Base-by-base conservation (phyloP, 345 rosid genomes). In the Eucalyptus dawsonii region DNA sequence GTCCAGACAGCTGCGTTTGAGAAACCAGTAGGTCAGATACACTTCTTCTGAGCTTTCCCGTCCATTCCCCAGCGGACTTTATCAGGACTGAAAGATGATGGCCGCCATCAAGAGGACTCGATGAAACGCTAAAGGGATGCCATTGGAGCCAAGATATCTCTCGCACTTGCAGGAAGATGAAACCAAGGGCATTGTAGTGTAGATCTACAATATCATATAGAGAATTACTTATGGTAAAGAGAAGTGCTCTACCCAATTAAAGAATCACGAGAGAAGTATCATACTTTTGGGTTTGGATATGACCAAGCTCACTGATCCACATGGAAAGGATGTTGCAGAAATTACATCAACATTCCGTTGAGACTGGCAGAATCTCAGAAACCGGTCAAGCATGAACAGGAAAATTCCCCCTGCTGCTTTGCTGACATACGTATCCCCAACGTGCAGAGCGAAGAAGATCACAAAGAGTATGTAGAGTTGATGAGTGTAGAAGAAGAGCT, bases 51-150 rank as follows among this genome's bases (percentile, higher is more conserved):
- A 94, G 91, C 90, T 90, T 91, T 11, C 81, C 89, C 8, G 95
- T 94, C 95, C 95, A 94, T 27, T 89, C 91, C 50, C 95, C 95
- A 10, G 90, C 91, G 51, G 90, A 91, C 90, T 92, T 94, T 62
- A 93, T 91, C n/a, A 94, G 91, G 62, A 94, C 90, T 9, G 94
- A 89, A 27, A 93, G 87, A 91, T 92, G 92, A 86, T 91, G 50
- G 85, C 91, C 87, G 11, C 94, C 94, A 87, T 93, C 95, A 34
- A 89, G 86, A 49, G 94, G 93, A 87, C 95, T 93, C 4, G 95
- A 93, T 80, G 94, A 93, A 80, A 94, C 92, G 47, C 94, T 94
- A 88, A 93, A 94, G 86, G 94, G 94, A 88, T 94, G 94, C 95
- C 95, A 94, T 80, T 94, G 95, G 76, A 93, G 89, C 92, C 91